Percentiles rank a stretch among this genome's conserved stretches.
Evolutionary conservation across 352 stramenopile genomes (phyloP).

Genomic region (Pythium biforme): DNA sequence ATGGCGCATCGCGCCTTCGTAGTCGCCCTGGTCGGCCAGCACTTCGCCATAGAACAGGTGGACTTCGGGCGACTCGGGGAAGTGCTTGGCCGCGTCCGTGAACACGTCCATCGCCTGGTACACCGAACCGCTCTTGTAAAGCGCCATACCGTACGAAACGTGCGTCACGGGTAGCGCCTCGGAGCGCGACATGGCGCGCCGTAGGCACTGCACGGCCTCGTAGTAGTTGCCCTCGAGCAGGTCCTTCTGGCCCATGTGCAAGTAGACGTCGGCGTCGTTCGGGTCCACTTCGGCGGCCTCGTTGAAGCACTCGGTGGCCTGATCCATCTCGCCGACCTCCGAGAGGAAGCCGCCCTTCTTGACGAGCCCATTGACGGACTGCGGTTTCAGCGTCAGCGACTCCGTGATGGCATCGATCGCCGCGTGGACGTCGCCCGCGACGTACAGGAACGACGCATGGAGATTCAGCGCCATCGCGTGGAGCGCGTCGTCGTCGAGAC

Average conservation of each 20-base stretch:
- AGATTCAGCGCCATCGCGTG: constrained; percentile 67
- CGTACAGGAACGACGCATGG: constrained; percentile 80
- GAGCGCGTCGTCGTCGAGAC: constrained; percentile 42
- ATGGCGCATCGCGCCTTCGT: constrained; percentile 77
- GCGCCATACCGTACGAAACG: constrained; percentile 82
- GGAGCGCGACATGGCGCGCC: constrained; percentile 72
- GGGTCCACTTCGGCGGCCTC: constrained; percentile 65
- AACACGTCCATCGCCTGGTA: constrained; percentile 86
- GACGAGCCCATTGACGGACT: constrained; percentile 62
- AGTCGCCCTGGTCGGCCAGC: constrained; percentile 79
- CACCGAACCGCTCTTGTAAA: constrained; percentile 82
- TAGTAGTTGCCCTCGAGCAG: constrained; percentile 78
- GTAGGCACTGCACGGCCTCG: constrained; percentile 65
- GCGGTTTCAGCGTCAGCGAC: constrained; percentile 52
- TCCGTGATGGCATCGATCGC: constrained; percentile 63
- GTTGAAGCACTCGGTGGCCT: constrained; percentile 59
- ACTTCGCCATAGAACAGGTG: constrained; percentile 85
- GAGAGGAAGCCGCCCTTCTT: constrained; percentile 84
- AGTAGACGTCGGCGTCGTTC: constrained; percentile 75
- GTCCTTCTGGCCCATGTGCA: constrained; percentile 82
- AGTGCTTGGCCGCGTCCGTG: constrained; percentile 55
- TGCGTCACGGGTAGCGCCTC: constrained; percentile 70
- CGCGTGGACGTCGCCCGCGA: constrained; percentile 70
- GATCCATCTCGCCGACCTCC: constrained; percentile 67
- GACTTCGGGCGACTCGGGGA: constrained; percentile 72